phyloP scores from a whole-genome alignment of 495 filamentous ascomycete species.

The Letharia columbiana region DNA sequence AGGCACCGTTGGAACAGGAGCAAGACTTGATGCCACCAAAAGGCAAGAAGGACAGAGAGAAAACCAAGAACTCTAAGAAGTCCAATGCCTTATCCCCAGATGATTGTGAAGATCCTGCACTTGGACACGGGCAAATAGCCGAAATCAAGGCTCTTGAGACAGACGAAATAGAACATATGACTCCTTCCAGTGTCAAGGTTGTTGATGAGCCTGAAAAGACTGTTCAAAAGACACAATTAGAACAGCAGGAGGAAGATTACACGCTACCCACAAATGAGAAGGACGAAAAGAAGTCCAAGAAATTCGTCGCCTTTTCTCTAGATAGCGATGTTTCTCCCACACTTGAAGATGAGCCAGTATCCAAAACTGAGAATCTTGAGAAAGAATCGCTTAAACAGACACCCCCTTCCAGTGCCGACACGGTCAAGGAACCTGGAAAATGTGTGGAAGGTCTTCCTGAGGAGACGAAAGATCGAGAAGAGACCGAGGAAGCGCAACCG shows the following conservation, averaged over 20 bases:
- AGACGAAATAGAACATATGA: not conserved
- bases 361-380: slow-evolving; percentile 17
- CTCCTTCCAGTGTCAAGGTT: not conserved
- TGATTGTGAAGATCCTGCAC: slow-evolving; percentile 5
- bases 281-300: slow-evolving; percentile 38
- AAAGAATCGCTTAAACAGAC: slow-evolving; percentile 20
- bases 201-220: not conserved
- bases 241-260: slow-evolving; percentile 8
- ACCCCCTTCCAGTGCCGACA: slow-evolving; percentile 1
- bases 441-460: slow-evolving; percentile 29
- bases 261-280: slow-evolving; percentile 26
- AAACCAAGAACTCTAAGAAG: slow-evolving; percentile 31
- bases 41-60: slow-evolving; percentile 33
- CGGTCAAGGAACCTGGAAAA: slow-evolving; percentile 23
- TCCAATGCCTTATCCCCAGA: slow-evolving; percentile 24
- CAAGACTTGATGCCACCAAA: not conserved
- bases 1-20: slow-evolving; percentile 3
- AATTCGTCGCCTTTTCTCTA: slow-evolving; percentile 24
- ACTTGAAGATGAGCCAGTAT: slow-evolving; percentile 11
- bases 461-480: slow-evolving; percentile 40
- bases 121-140: slow-evolving; percentile 15
- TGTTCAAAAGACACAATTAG: not conserved
- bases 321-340: slow-evolving; percentile 21
- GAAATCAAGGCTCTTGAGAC: slow-evolving; percentile 12
- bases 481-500: slow-evolving; percentile 35